Conservation (phyloP, 768 basidiomycete species). For the Termitomyces sp. region DNA sequence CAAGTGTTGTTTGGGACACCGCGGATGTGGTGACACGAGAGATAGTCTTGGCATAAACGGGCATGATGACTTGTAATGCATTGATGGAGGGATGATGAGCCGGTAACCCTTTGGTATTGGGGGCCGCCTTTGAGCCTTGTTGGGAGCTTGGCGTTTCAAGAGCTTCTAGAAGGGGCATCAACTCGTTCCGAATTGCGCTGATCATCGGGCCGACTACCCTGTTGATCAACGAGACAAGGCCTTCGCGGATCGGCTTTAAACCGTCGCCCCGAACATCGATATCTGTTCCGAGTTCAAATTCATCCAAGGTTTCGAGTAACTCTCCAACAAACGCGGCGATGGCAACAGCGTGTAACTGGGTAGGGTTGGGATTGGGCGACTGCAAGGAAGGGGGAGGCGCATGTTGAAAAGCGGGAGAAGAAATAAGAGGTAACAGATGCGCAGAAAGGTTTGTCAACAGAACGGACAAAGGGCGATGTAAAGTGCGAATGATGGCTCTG, state of each 20-base stretch:
- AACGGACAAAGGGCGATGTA: conserved; percentile 75
- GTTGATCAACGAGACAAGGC: conserved; percentile 60
- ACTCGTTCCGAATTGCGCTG: conserved; percentile 50
- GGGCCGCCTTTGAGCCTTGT: conserved; percentile 20
- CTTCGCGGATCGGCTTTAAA: conserved; percentile 62
- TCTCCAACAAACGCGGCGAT: conserved; percentile 70
- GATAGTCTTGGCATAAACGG: conserved; percentile 55
- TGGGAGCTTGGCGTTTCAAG: conserved; percentile 43
- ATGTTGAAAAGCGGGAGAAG: conserved; percentile 56
- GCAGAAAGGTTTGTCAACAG: conserved; percentile 65
- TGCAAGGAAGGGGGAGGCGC: conserved; percentile 45
- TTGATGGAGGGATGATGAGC: conserved; percentile 55
- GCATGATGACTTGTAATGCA: conserved; percentile 52
- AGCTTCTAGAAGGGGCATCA: conserved; percentile 56
- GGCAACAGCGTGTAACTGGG: conserved; percentile 67
- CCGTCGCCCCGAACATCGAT: conserved; percentile 61
- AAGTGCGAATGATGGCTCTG: conserved; percentile 63
- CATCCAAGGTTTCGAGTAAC: conserved; percentile 65
- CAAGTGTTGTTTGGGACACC: conserved; percentile 54
- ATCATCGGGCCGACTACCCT: conserved; percentile 65
- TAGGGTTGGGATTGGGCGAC: conserved; percentile 50
- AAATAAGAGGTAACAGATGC: conserved; percentile 58
- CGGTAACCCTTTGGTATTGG: conserved; percentile 25
- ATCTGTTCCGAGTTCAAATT: conserved; percentile 56
- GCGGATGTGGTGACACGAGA: conserved; percentile 47